phyloP scores from a whole-genome alignment of 345 rosid genomes.

The Gynandropsis gynandra region DNA sequence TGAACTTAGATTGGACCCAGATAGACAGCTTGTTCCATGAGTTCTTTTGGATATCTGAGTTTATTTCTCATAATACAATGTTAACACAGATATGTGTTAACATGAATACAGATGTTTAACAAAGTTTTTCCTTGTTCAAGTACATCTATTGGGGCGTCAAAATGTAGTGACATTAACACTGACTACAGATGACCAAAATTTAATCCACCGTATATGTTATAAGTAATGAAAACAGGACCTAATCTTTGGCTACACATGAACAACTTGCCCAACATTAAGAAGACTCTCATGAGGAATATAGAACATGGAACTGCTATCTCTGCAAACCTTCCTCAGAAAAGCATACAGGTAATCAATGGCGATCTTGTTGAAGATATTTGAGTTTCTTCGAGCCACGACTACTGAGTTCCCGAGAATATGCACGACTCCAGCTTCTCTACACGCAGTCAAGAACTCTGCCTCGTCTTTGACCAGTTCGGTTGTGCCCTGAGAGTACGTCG shows the following conservation, averaged over 20 bases:
- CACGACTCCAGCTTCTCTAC: constrained; percentile 67
- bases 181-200: no score
- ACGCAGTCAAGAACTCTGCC: constrained; percentile 43
- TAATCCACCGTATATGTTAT: no score
- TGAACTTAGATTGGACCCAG: constrained; percentile 20
- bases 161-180: no score
- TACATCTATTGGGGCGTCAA: no score
- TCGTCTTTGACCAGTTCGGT: constrained; percentile 53
- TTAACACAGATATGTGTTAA: no score
- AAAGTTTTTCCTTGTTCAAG: no score
- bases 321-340: constrained; percentile 75
- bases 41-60: not conserved
- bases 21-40: constrained; percentile 5
- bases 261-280: constrained; percentile 64
- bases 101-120: no score
- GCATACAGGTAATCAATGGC: constrained; percentile 62
- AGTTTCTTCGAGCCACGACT: constrained; percentile 52
- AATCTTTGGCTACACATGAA: constrained; percentile 31
- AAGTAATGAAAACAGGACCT: no score
- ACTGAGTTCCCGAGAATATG: constrained; percentile 69
- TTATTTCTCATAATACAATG: no score
- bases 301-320: constrained; percentile 61
- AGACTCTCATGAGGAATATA: constrained; percentile 72
- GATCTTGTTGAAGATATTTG: constrained; percentile 55
- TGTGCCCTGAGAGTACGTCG: constrained; percentile 37